Conservation (phyloP, 192 early-diverging fungal genomes). For the Haplosporangium gracile region DNA sequence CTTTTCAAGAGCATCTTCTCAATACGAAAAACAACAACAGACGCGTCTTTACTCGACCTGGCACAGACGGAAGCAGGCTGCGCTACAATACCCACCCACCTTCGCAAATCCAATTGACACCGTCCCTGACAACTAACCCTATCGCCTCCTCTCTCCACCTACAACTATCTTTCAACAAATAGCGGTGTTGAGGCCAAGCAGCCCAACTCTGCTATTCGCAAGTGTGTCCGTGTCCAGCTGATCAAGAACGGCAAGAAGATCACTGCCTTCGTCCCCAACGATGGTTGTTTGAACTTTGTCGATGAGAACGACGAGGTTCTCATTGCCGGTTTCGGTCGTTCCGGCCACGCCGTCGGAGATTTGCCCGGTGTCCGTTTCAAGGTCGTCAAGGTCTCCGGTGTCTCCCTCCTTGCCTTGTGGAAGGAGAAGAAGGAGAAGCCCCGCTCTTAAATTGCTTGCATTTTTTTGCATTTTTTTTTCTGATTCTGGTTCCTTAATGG, state of each 20-base stretch:
- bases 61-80: neutral
- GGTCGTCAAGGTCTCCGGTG: constrained; percentile 99
- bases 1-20: neutral
- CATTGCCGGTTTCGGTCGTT: constrained; percentile 99
- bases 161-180: constrained; percentile 5
- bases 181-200: constrained; percentile 99
- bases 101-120: neutral
- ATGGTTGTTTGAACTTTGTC: constrained; percentile 99
- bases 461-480: constrained; percentile 23
- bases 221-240: constrained; percentile 99
- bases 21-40: neutral
- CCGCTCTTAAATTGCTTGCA: constrained; percentile 76
- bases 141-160: neutral
- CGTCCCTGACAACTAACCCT: neutral
- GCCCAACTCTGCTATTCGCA: constrained; percentile 99
- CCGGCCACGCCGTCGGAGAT: constrained; percentile 98
- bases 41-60: neutral
- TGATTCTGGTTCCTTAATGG: neutral
- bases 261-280: constrained; percentile 99
- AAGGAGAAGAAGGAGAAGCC: constrained; percentile 99
- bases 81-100: neutral
- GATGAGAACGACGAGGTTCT: constrained; percentile 99
- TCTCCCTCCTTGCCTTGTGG: constrained; percentile 98
- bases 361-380: constrained; percentile 99
- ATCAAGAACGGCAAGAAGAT: constrained; percentile 99